Conservation (phyloP, 345 rosid species). For the Hypericum androsaemum region DNA sequence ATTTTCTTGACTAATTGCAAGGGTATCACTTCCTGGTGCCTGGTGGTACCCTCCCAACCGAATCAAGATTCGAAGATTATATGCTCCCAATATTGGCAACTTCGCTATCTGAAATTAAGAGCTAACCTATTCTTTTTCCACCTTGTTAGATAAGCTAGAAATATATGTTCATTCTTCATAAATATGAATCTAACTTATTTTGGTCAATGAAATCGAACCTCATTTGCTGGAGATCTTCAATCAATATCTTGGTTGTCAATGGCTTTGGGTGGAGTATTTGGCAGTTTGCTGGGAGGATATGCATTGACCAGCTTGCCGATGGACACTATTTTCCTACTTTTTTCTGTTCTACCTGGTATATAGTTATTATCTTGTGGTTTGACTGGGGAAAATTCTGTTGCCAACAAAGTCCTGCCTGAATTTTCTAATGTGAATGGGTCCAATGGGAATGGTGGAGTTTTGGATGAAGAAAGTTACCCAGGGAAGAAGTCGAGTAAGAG, state of each 20-base stretch:
- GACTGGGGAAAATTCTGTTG: conserved; percentile 46
- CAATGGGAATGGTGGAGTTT: conserved; percentile 27
- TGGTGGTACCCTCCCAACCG: too few relatives aligned
- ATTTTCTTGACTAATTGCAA: too few relatives aligned
- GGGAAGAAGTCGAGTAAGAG: conserved; percentile 28
- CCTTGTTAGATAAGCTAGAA: too few relatives aligned
- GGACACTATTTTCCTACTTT: conserved; percentile 66
- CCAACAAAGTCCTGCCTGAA: conserved; percentile 23
- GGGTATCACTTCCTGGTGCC: too few relatives aligned
- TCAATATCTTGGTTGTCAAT: conserved; percentile 82
- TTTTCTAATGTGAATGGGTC: conserved; percentile 16
- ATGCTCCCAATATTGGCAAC: too few relatives aligned
- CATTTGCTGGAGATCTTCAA: conserved; percentile 95
- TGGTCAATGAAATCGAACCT: conserved; percentile 71
- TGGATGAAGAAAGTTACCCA: conserved; percentile 26
- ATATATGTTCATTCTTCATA: too few relatives aligned
- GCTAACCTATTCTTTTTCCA: too few relatives aligned
- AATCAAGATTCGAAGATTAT: too few relatives aligned
- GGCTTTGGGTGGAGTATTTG: conserved; percentile 89
- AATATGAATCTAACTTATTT: too few relatives aligned
- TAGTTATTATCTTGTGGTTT: conserved; percentile 71
- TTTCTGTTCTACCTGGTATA: conserved; percentile 53
- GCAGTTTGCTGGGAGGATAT: conserved; percentile 85
- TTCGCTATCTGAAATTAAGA: too few relatives aligned
- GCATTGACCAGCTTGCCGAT: conserved; percentile 62